Percentiles rank a stretch among this genome's conserved stretches.
Conservation (phyloP, 257 asterid genomes). For the Striga asiatica region DNA sequence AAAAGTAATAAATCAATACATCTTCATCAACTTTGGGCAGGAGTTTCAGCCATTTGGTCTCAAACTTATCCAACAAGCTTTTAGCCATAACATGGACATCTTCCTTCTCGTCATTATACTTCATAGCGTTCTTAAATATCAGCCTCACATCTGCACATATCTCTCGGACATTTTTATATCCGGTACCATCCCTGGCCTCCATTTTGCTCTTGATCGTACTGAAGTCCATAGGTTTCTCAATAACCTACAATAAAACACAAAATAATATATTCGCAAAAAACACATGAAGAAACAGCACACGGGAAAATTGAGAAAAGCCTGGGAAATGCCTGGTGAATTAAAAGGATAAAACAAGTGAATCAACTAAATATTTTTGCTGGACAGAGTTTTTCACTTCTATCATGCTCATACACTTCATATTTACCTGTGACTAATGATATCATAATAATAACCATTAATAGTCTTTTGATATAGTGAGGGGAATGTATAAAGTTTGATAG, state of each 20-base stretch:
- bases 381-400: not conserved
- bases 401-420: too few species aligned
- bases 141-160: constrained; percentile 78
- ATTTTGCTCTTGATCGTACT: constrained; percentile 72
- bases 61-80: constrained; percentile 68
- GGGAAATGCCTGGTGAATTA: constrained; percentile 10
- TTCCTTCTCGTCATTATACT: constrained; percentile 66
- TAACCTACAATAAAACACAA: constrained; percentile 35
- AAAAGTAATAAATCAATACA: constrained; percentile 53
- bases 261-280: constrained; percentile 2
- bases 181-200: constrained; percentile 81
- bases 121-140: constrained; percentile 87
- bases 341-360: not conserved
- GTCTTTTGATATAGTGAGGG: not conserved
- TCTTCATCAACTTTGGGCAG: constrained; percentile 92
- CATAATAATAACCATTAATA: not conserved
- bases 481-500: not conserved
- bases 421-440: too few species aligned
- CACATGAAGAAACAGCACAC: not conserved
- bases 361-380: not conserved
- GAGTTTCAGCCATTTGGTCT: constrained; percentile 82
- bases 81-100: constrained; percentile 88
- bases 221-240: constrained; percentile 96
- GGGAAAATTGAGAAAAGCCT: not conserved
- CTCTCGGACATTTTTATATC: constrained; percentile 77